Conservation (phyloP, 1,284 basidiomycete species). For the Cryptococcus sp. region DNA sequence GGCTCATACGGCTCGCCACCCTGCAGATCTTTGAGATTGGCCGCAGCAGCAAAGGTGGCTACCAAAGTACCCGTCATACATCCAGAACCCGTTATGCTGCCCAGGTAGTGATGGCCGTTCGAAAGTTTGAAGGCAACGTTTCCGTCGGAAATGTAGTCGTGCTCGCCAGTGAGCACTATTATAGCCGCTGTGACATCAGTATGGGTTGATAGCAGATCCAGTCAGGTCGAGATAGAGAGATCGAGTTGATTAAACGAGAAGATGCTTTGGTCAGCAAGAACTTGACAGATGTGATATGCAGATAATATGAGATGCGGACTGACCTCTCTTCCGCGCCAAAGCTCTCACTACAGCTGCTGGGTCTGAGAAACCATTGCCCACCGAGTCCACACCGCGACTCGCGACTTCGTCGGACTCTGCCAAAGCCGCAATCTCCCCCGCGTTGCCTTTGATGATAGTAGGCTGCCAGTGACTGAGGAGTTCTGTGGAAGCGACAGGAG, state of each 20-base stretch:
- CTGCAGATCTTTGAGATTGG: constrained; percentile 53
- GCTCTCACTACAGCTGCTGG: constrained; percentile 68
- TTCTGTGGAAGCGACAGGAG: constrained; percentile 53
- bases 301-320: constrained; percentile 29
- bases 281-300: too few relatives aligned
- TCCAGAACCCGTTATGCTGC: constrained; percentile 26
- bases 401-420: constrained; percentile 73
- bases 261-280: too few relatives aligned
- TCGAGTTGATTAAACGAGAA: background rate
- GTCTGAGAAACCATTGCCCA: constrained; percentile 73
- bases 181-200: constrained; percentile 63
- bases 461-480: constrained; percentile 84
- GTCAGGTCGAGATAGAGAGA: background rate
- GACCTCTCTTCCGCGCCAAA: constrained; percentile 76
- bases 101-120: constrained; percentile 70
- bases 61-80: constrained; percentile 68
- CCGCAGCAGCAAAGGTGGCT: constrained; percentile 69
- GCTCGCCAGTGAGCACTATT: constrained; percentile 77
- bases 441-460: constrained; percentile 93
- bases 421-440: constrained; percentile 81
- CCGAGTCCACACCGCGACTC: constrained; percentile 85
- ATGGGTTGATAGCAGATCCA: background rate
- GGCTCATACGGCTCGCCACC: constrained; percentile 23
- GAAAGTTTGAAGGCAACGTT: constrained; percentile 63
- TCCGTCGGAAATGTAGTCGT: constrained; percentile 88